Evolutionary conservation across 2,329 filamentous ascomycete species (phyloP).

Genomic region (Massarina eburnea): DNA sequence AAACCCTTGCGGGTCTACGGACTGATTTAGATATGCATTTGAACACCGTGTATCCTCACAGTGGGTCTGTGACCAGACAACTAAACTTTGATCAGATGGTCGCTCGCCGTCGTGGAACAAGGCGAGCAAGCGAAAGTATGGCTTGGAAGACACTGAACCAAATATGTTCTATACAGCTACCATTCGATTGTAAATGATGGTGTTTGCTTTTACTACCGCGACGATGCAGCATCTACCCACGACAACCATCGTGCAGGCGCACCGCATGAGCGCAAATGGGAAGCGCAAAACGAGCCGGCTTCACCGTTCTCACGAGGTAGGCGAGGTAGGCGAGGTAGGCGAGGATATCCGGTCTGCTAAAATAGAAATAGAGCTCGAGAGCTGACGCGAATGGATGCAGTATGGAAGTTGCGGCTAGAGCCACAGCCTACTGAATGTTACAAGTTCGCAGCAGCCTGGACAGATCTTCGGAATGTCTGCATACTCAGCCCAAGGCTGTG

Average conservation of each 20-base stretch:
- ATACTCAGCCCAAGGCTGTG: conserved; percentile 17
- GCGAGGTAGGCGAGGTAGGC: no score
- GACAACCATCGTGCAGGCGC: conserved; percentile 7
- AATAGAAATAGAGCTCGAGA: not conserved
- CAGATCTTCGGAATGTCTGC: conserved; percentile 16
- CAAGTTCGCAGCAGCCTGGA: conserved; percentile 12
- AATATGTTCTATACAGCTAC: conserved; percentile 14
- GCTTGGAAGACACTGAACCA: conserved; percentile 11
- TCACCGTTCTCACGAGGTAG: not conserved
- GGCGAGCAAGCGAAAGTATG: conserved; percentile 4
- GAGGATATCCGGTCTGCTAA: not conserved
- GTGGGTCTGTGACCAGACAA: not conserved
- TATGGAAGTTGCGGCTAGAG: not conserved
- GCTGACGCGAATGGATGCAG: not conserved
- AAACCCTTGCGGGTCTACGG: conserved; percentile 10
- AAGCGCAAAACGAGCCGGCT: conserved; percentile 1
- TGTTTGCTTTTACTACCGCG: conserved; percentile 11
- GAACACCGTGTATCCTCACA: conserved; percentile 1
- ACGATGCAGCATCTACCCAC: conserved; percentile 8
- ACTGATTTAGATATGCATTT: conserved; percentile 8
- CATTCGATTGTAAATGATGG: conserved; percentile 7
- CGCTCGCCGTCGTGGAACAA: conserved; percentile 16
- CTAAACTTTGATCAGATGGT: conserved; percentile 12
- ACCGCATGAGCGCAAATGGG: conserved; percentile 4
- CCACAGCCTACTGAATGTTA: conserved; percentile 8